Evolutionary conservation across 2,329 filamentous ascomycete genomes (phyloP).

Genomic region (Thermothelomyces thermophilus): DNA sequence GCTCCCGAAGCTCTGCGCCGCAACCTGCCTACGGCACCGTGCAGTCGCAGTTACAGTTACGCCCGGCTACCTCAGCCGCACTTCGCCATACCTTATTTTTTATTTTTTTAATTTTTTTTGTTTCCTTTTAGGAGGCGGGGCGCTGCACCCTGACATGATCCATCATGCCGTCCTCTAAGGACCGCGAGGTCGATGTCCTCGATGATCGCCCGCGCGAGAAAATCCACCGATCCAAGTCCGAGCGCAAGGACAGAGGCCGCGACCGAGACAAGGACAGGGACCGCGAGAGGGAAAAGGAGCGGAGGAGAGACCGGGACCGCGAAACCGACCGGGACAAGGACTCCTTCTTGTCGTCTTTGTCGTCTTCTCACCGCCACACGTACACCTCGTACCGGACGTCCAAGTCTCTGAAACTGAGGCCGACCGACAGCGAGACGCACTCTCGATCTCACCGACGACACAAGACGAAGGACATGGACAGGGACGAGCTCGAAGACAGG

Average conservation of each 20-base stretch:
- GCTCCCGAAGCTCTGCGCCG: constrained; percentile 7
- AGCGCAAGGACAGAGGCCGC: constrained; percentile 26
- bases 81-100: constrained; percentile 18
- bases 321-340: constrained; percentile 26
- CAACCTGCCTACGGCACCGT: constrained; percentile 4
- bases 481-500: constrained; percentile 21
- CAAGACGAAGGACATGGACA: constrained; percentile 32
- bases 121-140: too few species aligned
- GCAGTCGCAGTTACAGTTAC: constrained; percentile 2
- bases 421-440: constrained; percentile 35
- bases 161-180: constrained; percentile 27
- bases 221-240: constrained; percentile 24
- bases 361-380: constrained; percentile 24
- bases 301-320: constrained; percentile 25
- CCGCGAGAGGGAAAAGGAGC: constrained; percentile 27
- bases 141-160: constrained; percentile 23
- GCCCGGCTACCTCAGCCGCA: constrained; percentile 11
- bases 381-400: constrained; percentile 35
- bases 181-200: constrained; percentile 32
- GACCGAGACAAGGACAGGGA: constrained; percentile 22
- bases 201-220: constrained; percentile 36
- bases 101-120: too few species aligned
- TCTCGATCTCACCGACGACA: constrained; percentile 34
- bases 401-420: constrained; percentile 35
- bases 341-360: constrained; percentile 18